These are phyloP conservation scores for Pseudonectria buxi DNA, from an alignment of 2,329 filamentous ascomycete genomes.

Conservation along the genomic window DNA sequence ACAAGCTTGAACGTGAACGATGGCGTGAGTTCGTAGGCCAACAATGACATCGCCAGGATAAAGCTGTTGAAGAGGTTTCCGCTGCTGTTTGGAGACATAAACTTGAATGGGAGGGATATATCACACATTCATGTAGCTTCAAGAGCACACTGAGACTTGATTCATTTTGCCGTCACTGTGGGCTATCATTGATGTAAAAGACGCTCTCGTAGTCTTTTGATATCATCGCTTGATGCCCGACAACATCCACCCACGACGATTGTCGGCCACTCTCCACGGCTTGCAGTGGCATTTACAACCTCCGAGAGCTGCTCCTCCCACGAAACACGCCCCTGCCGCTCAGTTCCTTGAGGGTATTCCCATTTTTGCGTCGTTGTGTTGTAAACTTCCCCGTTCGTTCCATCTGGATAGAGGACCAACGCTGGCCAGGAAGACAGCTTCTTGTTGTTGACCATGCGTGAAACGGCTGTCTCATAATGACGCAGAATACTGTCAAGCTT, in stretches of 20 bases:
- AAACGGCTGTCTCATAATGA: conserved; percentile 46
- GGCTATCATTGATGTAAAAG: conserved; percentile 10
- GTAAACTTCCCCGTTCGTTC: conserved; percentile 61
- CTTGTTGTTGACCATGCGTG: conserved; percentile 28
- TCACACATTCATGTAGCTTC: not conserved
- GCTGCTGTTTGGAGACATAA: too few species aligned
- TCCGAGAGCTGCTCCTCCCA: conserved; percentile 42
- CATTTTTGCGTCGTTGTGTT: conserved; percentile 57
- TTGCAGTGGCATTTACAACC: conserved; percentile 31
- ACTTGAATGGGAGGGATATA: not conserved
- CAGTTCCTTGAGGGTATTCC: conserved; percentile 35
- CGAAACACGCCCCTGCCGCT: conserved; percentile 17
- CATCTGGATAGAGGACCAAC: conserved; percentile 61
- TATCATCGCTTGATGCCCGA: conserved; percentile 36
- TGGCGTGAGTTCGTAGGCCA: too few species aligned
- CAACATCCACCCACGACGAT: conserved; percentile 50
- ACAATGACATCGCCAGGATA: too few species aligned
- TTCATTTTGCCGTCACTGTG: too few species aligned
- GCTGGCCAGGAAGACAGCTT: conserved; percentile 38
- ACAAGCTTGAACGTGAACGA: too few species aligned
- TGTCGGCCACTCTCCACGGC: conserved; percentile 34
- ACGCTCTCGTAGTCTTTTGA: conserved; percentile 22
- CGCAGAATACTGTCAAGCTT: conserved; percentile 51
- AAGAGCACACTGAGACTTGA: too few species aligned
- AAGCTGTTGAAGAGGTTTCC: too few species aligned